phyloP scores from a whole-genome alignment of 2,329 filamentous ascomycete genomes.

The Mycosphaerella sp. region DNA sequence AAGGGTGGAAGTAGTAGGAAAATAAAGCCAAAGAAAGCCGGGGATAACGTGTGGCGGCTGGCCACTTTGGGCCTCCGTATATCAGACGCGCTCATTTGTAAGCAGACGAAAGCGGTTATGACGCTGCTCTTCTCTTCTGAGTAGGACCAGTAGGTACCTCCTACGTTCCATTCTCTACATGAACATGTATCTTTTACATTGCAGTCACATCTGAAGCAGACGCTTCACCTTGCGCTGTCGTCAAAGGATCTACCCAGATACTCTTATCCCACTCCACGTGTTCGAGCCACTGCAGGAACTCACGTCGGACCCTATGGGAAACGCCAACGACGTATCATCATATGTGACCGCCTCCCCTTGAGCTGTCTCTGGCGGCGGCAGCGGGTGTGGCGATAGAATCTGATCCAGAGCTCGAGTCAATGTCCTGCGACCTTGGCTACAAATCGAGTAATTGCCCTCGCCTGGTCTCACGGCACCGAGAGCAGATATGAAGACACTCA shows the following conservation, averaged over 20 bases:
- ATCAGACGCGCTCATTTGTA: not conserved
- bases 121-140: too few relatives aligned
- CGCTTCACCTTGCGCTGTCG: not conserved
- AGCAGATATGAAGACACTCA: slow-evolving; percentile 42
- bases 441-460: slow-evolving; percentile 38
- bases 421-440: slow-evolving; percentile 38
- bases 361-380: slow-evolving; percentile 12
- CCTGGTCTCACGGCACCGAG: slow-evolving; percentile 36
- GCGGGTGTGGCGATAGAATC: slow-evolving; percentile 32
- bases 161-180: too few relatives aligned
- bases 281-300: slow-evolving; percentile 42
- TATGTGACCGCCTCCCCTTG: slow-evolving; percentile 7
- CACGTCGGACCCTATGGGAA: slow-evolving; percentile 36
- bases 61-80: too few relatives aligned
- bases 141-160: too few relatives aligned
- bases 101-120: not conserved
- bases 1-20: too few relatives aligned
- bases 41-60: too few relatives aligned
- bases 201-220: not conserved
- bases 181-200: too few relatives aligned
- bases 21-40: too few relatives aligned
- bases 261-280: slow-evolving; percentile 31
- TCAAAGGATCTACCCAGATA: slow-evolving; percentile 8
- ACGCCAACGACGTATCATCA: slow-evolving; percentile 32
- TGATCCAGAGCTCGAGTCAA: slow-evolving; percentile 41